Evolutionary conservation across 192 early-diverging fungal genomes (phyloP).

Genomic region (Coemansia sp.): DNA sequence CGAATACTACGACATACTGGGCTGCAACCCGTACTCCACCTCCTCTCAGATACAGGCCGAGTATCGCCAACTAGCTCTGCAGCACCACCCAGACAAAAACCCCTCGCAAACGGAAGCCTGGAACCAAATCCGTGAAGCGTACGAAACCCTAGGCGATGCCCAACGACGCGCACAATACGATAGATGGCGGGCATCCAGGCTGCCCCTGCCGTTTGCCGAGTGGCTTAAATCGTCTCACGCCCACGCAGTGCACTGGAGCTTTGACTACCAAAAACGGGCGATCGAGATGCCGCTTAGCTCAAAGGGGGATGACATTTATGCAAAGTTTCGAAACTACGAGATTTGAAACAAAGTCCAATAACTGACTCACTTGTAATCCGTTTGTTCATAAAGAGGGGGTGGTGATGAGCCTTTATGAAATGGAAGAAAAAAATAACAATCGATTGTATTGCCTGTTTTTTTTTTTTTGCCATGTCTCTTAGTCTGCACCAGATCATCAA

Average conservation of each 20-base stretch:
- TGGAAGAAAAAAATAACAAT: no score
- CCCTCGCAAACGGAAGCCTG: neutral
- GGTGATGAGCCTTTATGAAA: no score
- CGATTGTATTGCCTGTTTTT: neutral
- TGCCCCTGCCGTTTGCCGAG: constrained; percentile 29
- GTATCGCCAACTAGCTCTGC: constrained; percentile 17
- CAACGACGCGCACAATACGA: constrained; percentile 34
- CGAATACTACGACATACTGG: constrained; percentile 33
- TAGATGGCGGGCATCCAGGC: constrained; percentile 23
- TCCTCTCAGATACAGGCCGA: constrained; percentile 26
- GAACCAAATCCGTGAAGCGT: constrained; percentile 26
- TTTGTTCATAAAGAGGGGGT: no score
- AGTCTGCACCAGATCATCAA: constrained; percentile 15
- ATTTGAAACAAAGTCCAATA: constrained; percentile 18
- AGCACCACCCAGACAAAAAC: constrained; percentile 29
- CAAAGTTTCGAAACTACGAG: constrained; percentile 33
- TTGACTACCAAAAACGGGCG: constrained; percentile 8
- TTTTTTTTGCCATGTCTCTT: constrained; percentile 12
- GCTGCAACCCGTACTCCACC: constrained; percentile 20
- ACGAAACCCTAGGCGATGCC: constrained; percentile 25
- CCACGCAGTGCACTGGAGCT: constrained; percentile 35
- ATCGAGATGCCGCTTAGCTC: neutral
- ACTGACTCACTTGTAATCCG: neutral
- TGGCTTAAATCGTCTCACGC: constrained; percentile 16
- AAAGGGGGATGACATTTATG: constrained; percentile 19